Conservation (phyloP, 257 asterid genomes). For the Phtheirospermum japonicum region DNA sequence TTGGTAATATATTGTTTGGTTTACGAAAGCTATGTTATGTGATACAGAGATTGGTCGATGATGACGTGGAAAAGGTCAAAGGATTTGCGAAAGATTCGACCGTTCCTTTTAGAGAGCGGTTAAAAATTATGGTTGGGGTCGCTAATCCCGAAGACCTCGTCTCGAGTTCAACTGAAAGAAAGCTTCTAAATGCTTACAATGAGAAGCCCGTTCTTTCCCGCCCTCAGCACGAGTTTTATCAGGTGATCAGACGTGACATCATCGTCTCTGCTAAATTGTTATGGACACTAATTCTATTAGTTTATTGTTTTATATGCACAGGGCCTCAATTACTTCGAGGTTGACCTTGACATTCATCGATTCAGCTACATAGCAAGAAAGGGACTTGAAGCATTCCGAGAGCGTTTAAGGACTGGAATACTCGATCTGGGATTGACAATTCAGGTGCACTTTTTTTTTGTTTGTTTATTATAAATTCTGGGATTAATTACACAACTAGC, state of each 20-base stretch:
- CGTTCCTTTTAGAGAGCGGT: slow-evolving; percentile 65
- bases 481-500: not conserved
- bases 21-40: slow-evolving; percentile 17
- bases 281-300: slow-evolving; percentile 19
- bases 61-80: slow-evolving; percentile 63
- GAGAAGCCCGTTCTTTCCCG: slow-evolving; percentile 83
- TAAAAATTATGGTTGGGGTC: slow-evolving; percentile 70
- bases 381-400: slow-evolving; percentile 79
- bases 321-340: slow-evolving; percentile 68
- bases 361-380: slow-evolving; percentile 83
- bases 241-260: slow-evolving; percentile 33
- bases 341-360: slow-evolving; percentile 82
- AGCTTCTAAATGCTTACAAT: slow-evolving; percentile 66
- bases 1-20: not conserved
- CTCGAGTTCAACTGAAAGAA: slow-evolving; percentile 63
- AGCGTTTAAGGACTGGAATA: slow-evolving; percentile 60
- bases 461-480: no score
- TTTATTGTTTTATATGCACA: slow-evolving; percentile 23
- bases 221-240: slow-evolving; percentile 70
- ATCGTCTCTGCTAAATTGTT: not conserved
- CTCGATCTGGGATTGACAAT: slow-evolving; percentile 66
- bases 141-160: slow-evolving; percentile 69
- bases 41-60: slow-evolving; percentile 58
- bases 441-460: slow-evolving; percentile 42
- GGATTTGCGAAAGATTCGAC: slow-evolving; percentile 70